Percentiles rank a stretch among this genome's conserved stretches.
Conservation (phyloP, 495 filamentous ascomycete genomes). For the Neurospora sp. region DNA sequence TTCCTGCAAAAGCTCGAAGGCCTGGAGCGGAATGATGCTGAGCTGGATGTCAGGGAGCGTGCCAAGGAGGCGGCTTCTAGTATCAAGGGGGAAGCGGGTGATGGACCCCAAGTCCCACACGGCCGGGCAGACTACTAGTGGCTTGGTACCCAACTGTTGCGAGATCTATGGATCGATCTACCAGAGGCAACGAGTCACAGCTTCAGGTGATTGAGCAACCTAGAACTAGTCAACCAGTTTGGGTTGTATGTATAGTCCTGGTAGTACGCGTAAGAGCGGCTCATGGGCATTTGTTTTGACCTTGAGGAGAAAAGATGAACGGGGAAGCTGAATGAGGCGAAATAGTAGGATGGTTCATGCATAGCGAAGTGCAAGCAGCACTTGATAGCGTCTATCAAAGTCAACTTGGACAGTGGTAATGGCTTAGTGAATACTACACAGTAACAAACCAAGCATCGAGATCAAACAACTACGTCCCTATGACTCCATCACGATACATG, state of each 20-base stretch:
- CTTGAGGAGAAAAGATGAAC: neutral
- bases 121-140: neutral
- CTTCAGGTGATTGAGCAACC: neutral
- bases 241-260: neutral
- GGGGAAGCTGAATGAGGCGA: neutral
- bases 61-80: conserved; percentile 70
- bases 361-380: neutral
- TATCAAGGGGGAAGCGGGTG: conserved; percentile 32
- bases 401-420: neutral
- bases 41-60: conserved; percentile 73
- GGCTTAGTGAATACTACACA: neutral
- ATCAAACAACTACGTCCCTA: neutral
- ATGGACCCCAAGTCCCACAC: neutral
- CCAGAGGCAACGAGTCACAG: neutral
- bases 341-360: neutral
- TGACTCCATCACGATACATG: neutral
- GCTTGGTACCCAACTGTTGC: neutral
- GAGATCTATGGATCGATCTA: neutral
- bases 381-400: neutral
- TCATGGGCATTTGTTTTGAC: neutral
- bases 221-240: neutral
- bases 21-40: conserved; percentile 56
- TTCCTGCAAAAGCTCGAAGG: conserved; percentile 54
- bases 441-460: neutral
- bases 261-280: neutral